Evolutionary conservation across 192 early-diverging fungal species (phyloP), one percentile per base, ranked within the genome.

Genomic region (Backusella australiensis): DNA sequence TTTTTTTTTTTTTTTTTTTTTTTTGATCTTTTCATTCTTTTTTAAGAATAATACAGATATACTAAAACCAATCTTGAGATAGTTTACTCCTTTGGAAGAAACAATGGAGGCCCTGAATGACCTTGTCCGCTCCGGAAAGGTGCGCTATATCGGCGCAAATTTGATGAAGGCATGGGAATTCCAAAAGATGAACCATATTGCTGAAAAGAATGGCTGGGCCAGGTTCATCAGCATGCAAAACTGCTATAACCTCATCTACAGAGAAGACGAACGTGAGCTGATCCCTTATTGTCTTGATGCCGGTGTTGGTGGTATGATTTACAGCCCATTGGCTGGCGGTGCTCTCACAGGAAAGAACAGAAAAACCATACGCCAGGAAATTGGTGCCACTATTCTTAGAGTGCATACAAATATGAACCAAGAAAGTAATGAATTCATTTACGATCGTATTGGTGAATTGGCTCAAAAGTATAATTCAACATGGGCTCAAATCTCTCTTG

Each of bases 21-120:
- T 26, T 0, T 26, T 26, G 0, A 26, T 26, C 26, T 26, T 26
- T 26, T n/a, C 26, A 26, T 26, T 26, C 26, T 26, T 26, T 26
- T 26, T 26, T 26, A 26, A 26, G 26, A 26, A 26, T 0, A 26
- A 26, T 0, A 26, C 26, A 26, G 26, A 26, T 26, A 26, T 26
- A 26, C 26, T 26, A 26, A 26, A 26, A 26, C 26, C 26, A 26
- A 26, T 26, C 26, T 26, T 26, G 26, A 26, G 0, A 26, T 69
- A 76, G 75, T 66, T 75, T 29, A 90, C 91, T 0, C 89, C 93
- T 2, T 80, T 91, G n/a, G 85, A 90, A 69, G 92, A 94, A 73
- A 91, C 91, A 9, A 90, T 94, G 87, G 83, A 85, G 29, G 90
- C 93, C 1, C 71, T 94, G 7, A 78, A 93, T 44, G 92, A 94